Evolutionary conservation across 2,329 filamentous ascomycete genomes (phyloP).

Genomic region (Hypoxylon sp.): DNA sequence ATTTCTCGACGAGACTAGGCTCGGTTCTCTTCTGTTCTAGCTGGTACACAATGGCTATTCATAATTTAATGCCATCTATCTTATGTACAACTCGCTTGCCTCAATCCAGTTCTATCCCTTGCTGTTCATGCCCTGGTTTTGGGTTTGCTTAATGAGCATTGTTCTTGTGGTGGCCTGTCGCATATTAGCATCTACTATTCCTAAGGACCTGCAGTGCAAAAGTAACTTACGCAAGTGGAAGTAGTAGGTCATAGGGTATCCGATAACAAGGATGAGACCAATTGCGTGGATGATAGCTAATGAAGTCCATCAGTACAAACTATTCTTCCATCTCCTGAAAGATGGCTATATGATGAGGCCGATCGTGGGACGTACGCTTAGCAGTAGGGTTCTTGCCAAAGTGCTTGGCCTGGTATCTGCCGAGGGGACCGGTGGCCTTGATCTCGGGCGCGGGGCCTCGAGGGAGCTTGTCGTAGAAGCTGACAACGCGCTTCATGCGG

Average conservation of each 20-base stretch:
- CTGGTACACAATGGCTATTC: conserved; percentile 41
- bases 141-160: conserved; percentile 81
- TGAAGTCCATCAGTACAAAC: conserved; percentile 35
- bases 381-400: conserved; percentile 93
- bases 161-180: conserved; percentile 98
- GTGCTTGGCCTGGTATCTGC: conserved; percentile 89
- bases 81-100: conserved; percentile 43
- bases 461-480: conserved; percentile 98
- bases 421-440: conserved; percentile 83
- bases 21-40: conserved; percentile 43
- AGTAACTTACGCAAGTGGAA: conserved; percentile 92
- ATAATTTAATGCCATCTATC: conserved; percentile 36
- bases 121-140: conserved; percentile 21
- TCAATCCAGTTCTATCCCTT: conserved; percentile 22
- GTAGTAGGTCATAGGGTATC: conserved; percentile 99
- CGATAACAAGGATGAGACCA: conserved; percentile 77
- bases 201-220: no score
- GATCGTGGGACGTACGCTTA: conserved; percentile 76
- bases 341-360: background rate
- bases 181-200: conserved; percentile 29
- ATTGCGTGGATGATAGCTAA: conserved; percentile 89
- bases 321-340: background rate
- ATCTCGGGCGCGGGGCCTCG: conserved; percentile 86
- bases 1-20: conserved; percentile 24
- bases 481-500: conserved; percentile 97